Evolutionary conservation across 352 stramenopile genomes (phyloP).

Genomic region (Globisporangium cederbergense): DNA sequence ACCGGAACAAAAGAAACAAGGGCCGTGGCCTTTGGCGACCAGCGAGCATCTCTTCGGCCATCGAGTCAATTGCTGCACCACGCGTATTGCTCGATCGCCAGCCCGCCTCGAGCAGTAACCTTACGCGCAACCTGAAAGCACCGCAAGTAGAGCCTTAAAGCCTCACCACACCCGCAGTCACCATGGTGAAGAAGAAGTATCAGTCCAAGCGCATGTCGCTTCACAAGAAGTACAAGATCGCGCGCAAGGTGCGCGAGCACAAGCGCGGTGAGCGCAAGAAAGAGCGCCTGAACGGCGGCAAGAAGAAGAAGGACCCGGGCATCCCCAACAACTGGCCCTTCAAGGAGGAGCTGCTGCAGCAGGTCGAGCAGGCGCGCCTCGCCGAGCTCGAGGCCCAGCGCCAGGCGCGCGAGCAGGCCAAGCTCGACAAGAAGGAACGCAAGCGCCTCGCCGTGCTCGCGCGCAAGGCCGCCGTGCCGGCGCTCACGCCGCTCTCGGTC

Average conservation of each 20-base stretch:
- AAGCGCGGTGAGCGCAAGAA: conserved; percentile 94
- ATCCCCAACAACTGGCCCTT: conserved; percentile 99
- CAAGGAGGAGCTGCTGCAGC: conserved; percentile 93
- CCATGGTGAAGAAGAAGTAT: conserved; percentile 99
- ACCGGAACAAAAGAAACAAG: conserved; percentile 5
- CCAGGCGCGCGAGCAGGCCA: conserved; percentile 54
- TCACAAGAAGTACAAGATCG: conserved; percentile 99
- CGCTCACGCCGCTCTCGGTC: conserved; percentile 58
- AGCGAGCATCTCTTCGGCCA: neutral
- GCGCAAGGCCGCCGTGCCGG: conserved; percentile 27
- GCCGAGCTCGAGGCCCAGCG: conserved; percentile 65
- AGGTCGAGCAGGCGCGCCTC: conserved; percentile 77
- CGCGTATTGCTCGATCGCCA: conserved; percentile 8
- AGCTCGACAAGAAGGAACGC: conserved; percentile 68
- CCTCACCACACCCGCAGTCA: neutral
- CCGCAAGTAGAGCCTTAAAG: neutral
- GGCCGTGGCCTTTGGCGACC: conserved; percentile 9
- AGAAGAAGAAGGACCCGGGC: conserved; percentile 96
- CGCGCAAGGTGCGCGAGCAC: conserved; percentile 90
- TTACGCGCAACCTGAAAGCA: neutral
- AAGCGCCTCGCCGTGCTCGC: conserved; percentile 37
- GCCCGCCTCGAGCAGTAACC: neutral
- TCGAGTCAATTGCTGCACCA: conserved; percentile 4
- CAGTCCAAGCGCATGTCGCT: conserved; percentile 97
- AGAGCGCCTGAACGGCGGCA: conserved; percentile 81